A percentile compares a stretch with the other conserved stretches of the same genome.
These are phyloP conservation scores for Colletotrichum karsti DNA, from an alignment of 2,329 filamentous ascomycete species.

Conservation along the genomic window DNA sequence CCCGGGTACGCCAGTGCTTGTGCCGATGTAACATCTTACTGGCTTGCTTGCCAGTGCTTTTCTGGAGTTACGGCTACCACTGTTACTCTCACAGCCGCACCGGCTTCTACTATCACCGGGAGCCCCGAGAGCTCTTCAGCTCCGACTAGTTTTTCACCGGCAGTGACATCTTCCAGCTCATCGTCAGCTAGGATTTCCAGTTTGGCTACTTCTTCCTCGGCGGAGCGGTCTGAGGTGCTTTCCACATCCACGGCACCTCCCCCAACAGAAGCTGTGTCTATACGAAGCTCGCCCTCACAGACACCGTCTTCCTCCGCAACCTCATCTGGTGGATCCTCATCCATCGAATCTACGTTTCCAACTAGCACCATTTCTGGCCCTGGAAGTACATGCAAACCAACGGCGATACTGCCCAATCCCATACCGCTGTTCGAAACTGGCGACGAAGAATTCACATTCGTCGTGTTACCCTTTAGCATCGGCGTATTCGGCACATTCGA, in stretches of 20 bases:
- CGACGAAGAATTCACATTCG: neutral
- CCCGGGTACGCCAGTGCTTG: slow-evolving; percentile 31
- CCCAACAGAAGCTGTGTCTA: neutral
- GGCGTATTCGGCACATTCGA: neutral
- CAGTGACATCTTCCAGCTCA: neutral
- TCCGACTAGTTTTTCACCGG: no score
- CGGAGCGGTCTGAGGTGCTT: neutral
- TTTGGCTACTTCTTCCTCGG: neutral
- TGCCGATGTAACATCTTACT: slow-evolving; percentile 21
- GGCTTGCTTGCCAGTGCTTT: slow-evolving; percentile 33
- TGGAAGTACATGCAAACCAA: neutral
- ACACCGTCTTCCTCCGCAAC: neutral
- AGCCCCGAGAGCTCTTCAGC: neutral
- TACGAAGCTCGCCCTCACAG: neutral
- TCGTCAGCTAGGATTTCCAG: neutral
- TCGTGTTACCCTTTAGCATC: neutral
- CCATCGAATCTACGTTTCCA: neutral
- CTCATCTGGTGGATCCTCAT: neutral
- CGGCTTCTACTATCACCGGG: slow-evolving; percentile 9
- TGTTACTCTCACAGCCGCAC: slow-evolving; percentile 23
- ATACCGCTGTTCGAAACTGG: neutral
- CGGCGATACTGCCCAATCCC: neutral
- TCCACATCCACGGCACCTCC: neutral
- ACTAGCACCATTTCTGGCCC: neutral
- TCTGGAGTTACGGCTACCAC: slow-evolving; percentile 24